These are phyloP conservation scores for Protomyces macrosporus DNA, from an alignment of 1,139 yeast genomes.

Conservation along the genomic window DNA sequence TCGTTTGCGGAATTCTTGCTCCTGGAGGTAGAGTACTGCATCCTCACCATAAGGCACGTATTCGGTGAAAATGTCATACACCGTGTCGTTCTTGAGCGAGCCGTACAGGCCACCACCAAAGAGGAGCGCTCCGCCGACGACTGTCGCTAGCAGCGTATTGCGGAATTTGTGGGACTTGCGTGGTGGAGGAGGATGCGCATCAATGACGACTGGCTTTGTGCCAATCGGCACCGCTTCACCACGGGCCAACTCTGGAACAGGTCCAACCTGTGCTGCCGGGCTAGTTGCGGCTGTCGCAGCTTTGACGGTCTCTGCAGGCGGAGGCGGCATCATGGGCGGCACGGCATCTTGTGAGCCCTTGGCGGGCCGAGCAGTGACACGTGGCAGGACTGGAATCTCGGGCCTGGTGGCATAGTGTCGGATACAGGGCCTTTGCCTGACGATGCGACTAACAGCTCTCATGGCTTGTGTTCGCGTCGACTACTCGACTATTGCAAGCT, in stretches of 20 bases:
- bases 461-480: background rate
- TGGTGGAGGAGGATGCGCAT: background rate
- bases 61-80: constrained; percentile 49
- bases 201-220: constrained; percentile 4
- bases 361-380: background rate
- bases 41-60: constrained; percentile 58
- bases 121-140: constrained; percentile 32
- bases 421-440: background rate
- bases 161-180: constrained; percentile 7
- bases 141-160: constrained; percentile 24
- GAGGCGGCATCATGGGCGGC: constrained; percentile 21
- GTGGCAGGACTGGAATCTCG: constrained; percentile 14
- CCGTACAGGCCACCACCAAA: constrained; percentile 43
- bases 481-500: background rate
- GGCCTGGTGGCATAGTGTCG: constrained; percentile 14
- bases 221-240: constrained; percentile 16
- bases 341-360: constrained; percentile 3
- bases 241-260: background rate
- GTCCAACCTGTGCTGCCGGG: background rate
- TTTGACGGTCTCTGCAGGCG: background rate
- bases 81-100: constrained; percentile 40
- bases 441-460: background rate
- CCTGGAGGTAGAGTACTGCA: constrained; percentile 49
- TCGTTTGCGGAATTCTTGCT: constrained; percentile 40
- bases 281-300: background rate